Conservation (phyloP, 2,329 filamentous ascomycete species). For the Fusarium papillatum region DNA sequence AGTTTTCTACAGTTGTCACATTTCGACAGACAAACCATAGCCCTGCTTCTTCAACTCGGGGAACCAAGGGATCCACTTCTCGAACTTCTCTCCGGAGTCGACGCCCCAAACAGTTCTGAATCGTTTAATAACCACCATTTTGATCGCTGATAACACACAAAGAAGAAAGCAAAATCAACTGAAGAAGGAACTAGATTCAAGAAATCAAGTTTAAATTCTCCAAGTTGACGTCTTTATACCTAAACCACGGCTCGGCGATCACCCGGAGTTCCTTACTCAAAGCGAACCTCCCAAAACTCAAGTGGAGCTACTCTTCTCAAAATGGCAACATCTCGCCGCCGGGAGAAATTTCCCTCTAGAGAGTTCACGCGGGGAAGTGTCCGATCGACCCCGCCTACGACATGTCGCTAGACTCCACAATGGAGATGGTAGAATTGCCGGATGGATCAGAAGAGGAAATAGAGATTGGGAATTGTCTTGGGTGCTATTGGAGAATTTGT, state of each 20-base stretch:
- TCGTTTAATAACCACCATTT: conserved; percentile 13
- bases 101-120: conserved; percentile 28
- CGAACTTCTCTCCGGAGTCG: conserved; percentile 16
- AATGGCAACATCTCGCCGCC: conserved; percentile 5
- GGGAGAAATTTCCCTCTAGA: conserved; percentile 5
- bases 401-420: not conserved
- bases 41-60: conserved; percentile 25
- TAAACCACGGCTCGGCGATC: not conserved
- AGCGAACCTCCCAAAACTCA: not conserved
- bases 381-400: not conserved
- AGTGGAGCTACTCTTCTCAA: not conserved
- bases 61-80: conserved; percentile 24
- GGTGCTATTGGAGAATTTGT: not conserved
- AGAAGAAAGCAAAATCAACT: not conserved
- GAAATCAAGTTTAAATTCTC: not conserved
- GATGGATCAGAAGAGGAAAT: not conserved
- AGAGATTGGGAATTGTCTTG: not conserved
- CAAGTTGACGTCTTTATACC: not conserved
- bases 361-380: not conserved
- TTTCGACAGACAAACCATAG: conserved; percentile 11
- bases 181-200: not conserved
- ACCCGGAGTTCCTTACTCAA: not conserved
- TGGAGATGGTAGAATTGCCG: not conserved
- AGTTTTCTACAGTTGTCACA: not conserved
- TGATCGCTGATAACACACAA: not conserved